These are phyloP conservation scores for Cladophialophora bantiana DNA, from an alignment of 2,329 filamentous ascomycete species.

Conservation along the genomic window DNA sequence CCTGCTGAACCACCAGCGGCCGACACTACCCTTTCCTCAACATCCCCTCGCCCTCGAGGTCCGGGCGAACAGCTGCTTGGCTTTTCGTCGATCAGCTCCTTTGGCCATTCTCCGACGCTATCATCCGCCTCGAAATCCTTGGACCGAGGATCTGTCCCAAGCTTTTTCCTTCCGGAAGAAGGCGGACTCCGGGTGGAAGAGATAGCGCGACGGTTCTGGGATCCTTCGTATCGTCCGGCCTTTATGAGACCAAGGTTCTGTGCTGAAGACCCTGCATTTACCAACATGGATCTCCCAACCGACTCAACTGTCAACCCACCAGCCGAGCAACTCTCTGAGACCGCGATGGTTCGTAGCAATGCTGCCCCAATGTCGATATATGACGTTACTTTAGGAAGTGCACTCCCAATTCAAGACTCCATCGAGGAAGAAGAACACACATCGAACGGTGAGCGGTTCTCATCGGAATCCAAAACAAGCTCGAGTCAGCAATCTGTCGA, in stretches of 20 bases:
- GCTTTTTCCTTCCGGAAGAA: background rate
- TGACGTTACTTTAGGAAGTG: slow-evolving; percentile 24
- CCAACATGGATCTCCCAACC: slow-evolving; percentile 12
- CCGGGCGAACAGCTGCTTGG: too few species aligned
- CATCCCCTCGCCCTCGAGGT: too few species aligned
- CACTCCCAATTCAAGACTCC: slow-evolving; percentile 39
- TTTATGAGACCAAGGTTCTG: background rate
- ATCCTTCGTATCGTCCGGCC: background rate
- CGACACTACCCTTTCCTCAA: background rate
- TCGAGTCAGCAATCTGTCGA: slow-evolving; percentile 41
- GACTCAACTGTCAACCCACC: background rate
- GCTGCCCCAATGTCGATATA: slow-evolving; percentile 16
- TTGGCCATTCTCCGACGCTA: background rate
- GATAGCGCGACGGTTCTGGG: background rate
- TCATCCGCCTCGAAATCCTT: background rate
- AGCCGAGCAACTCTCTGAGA: background rate
- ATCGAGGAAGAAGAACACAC: slow-evolving; percentile 38
- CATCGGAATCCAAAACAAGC: slow-evolving; percentile 36
- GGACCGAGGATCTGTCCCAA: background rate
- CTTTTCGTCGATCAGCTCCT: too few species aligned
- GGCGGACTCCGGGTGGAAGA: background rate
- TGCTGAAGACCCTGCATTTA: background rate
- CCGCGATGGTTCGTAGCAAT: background rate
- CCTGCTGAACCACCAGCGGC: background rate
- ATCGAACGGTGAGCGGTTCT: slow-evolving; percentile 29